These are phyloP conservation scores for Aspergillus bridgeri DNA, from an alignment of 495 filamentous ascomycete species.

Conservation along the genomic window DNA sequence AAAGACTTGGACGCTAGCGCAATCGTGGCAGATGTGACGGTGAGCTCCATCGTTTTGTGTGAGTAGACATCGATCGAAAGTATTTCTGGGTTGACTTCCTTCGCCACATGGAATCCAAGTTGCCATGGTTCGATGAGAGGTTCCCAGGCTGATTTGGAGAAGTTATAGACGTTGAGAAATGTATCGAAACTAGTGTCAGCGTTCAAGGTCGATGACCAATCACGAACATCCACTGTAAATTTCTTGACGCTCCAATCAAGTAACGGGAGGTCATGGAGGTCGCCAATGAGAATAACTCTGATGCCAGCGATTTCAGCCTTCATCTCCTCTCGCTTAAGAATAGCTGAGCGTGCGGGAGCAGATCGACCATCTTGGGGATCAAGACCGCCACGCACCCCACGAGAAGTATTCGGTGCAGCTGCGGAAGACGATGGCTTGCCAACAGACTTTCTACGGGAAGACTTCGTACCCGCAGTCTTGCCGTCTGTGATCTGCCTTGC, in stretches of 20 bases:
- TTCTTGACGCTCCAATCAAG: conserved; percentile 91
- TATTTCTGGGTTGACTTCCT: conserved; percentile 67
- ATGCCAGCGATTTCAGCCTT: conserved; percentile 82
- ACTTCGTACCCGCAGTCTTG: conserved; percentile 51
- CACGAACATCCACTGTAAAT: conserved; percentile 75
- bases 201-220: conserved; percentile 86
- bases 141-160: conserved; percentile 98
- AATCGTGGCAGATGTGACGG: conserved; percentile 89
- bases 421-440: conserved; percentile 63
- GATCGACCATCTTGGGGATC: conserved; percentile 20
- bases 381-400: conserved; percentile 33
- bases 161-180: conserved; percentile 96
- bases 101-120: conserved; percentile 83
- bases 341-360: conserved; percentile 43
- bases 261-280: conserved; percentile 89
- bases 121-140: conserved; percentile 96
- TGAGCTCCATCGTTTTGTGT: conserved; percentile 84
- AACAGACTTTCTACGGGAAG: conserved; percentile 51
- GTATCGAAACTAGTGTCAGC: conserved; percentile 88
- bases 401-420: conserved; percentile 36
- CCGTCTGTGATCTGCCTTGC: conserved; percentile 65
- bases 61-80: conserved; percentile 84
- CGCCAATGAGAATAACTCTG: conserved; percentile 89
- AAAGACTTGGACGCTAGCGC: conserved; percentile 89
- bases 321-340: conserved; percentile 78